Conservation (phyloP, 1,139 yeast genomes). For the Magnusiomyces sp. region DNA sequence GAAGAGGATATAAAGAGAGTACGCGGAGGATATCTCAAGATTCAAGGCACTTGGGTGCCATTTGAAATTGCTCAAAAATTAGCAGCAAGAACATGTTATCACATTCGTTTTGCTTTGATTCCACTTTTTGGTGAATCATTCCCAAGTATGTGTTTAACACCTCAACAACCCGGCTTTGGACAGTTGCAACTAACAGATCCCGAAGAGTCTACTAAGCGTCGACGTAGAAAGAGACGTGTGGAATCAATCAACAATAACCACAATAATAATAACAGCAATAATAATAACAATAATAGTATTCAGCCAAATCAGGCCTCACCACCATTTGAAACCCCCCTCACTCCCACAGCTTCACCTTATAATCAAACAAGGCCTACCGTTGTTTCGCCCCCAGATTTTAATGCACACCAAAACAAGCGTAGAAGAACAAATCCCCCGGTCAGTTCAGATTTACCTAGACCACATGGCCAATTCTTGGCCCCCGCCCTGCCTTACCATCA, state of each 20-base stretch:
- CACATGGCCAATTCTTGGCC: too few species aligned
- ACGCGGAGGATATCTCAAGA: conserved; percentile 84
- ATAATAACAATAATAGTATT: too few species aligned
- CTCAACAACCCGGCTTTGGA: conserved; percentile 62
- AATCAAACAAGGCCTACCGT: too few species aligned
- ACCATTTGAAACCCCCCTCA: background rate
- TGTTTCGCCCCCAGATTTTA: too few species aligned
- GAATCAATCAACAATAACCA: too few species aligned
- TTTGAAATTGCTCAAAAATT: conserved; percentile 56
- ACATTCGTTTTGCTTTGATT: conserved; percentile 64
- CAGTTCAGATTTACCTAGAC: too few species aligned
- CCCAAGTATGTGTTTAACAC: conserved; percentile 60
- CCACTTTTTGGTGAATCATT: conserved; percentile 75
- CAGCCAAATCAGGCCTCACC: too few species aligned
- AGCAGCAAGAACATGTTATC: conserved; percentile 69
- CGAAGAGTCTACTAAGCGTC: conserved; percentile 3
- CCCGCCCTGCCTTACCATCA: too few species aligned
- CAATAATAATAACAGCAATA: too few species aligned
- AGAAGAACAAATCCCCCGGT: too few species aligned
- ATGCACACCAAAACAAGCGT: too few species aligned
- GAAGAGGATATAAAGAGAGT: conserved; percentile 66
- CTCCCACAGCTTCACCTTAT: too few species aligned
- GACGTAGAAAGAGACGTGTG: conserved; percentile 11
- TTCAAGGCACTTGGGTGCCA: conserved; percentile 95
- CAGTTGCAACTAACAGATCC: conserved; percentile 36